Conservation (phyloP, 148 eudicot genomes). For the Rhododendron williamsianum region DNA sequence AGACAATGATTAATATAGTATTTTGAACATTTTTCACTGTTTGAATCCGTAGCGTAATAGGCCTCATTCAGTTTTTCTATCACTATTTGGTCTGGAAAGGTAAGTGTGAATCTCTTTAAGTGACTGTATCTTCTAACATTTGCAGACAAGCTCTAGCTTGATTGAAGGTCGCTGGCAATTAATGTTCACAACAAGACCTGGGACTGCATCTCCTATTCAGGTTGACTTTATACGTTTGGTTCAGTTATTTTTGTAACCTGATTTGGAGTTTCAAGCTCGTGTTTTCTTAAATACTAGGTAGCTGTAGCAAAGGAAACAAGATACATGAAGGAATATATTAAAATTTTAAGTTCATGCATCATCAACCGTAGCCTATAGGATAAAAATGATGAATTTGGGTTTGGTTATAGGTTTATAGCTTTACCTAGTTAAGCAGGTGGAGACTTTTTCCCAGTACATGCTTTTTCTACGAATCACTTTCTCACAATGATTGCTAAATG, state of each 20-base stretch:
- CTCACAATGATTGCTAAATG: not conserved
- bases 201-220: slow-evolving; percentile 95
- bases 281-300: not conserved
- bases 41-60: not conserved
- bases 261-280: not conserved
- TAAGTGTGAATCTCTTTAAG: not conserved
- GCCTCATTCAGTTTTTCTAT: not conserved
- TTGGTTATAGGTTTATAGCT: not conserved
- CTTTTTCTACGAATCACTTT: not conserved
- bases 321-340: not conserved
- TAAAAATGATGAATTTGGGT: not conserved
- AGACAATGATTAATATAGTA: not conserved
- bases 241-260: not conserved
- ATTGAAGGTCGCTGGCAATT: slow-evolving; percentile 96
- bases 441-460: not conserved
- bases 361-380: not conserved
- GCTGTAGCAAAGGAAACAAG: not conserved
- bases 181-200: slow-evolving; percentile 93
- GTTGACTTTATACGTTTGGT: slow-evolving; percentile 21
- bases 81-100: not conserved
- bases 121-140: not conserved
- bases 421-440: not conserved
- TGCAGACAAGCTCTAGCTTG: slow-evolving; percentile 77
- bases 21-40: not conserved
- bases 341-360: not conserved